Evolutionary conservation across 2,329 filamentous ascomycete genomes (phyloP).

Genomic region (Calonectria montana): DNA sequence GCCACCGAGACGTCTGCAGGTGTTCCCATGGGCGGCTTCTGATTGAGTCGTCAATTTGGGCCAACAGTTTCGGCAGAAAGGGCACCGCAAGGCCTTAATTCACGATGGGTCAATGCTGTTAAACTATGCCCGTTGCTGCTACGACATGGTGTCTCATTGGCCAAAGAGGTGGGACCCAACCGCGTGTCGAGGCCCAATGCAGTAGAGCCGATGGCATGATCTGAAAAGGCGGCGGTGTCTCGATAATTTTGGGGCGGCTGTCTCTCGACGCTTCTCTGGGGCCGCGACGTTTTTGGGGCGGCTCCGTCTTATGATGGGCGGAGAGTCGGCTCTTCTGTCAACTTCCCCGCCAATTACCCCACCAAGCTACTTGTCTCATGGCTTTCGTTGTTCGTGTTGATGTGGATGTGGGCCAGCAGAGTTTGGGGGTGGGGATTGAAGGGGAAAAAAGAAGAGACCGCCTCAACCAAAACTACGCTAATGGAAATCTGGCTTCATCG

Average conservation of each 20-base stretch:
- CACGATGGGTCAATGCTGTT: background rate
- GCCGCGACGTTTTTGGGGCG: background rate
- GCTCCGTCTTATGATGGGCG: background rate
- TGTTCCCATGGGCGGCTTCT: background rate
- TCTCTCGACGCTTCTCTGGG: no score
- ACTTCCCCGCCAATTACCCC: conserved; percentile 2
- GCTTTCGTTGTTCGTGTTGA: background rate
- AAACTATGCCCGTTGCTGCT: background rate
- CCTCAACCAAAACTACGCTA: background rate
- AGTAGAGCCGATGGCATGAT: background rate
- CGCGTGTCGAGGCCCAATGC: background rate
- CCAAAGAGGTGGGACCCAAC: background rate
- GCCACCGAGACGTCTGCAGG: background rate
- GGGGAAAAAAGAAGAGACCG: background rate
- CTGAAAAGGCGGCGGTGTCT: no score
- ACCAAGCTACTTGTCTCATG: background rate
- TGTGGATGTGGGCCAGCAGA: background rate
- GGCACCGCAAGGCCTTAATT: no score
- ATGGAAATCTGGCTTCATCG: background rate
- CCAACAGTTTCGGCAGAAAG: background rate
- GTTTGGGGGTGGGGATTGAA: background rate
- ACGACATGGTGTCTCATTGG: background rate
- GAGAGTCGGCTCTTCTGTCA: background rate
- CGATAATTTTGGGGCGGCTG: no score
- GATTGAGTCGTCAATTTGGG: background rate